These are phyloP conservation scores for Laburnicola sp. DNA, from an alignment of 2,329 filamentous ascomycete species.

Conservation along the genomic window DNA sequence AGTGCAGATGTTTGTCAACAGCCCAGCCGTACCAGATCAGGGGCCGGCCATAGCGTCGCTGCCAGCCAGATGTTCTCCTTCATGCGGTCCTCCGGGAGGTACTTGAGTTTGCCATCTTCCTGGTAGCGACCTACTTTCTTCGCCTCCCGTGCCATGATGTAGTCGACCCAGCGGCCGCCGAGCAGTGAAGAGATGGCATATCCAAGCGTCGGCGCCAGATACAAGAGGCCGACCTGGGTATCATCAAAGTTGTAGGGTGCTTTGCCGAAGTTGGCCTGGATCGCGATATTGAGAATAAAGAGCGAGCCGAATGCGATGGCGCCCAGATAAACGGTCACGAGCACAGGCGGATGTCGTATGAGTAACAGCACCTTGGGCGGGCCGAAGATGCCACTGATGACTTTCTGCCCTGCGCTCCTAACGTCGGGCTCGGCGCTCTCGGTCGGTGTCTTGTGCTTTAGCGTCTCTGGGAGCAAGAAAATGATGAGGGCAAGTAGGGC, in stretches of 20 bases:
- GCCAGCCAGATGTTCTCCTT: slow-evolving; percentile 47
- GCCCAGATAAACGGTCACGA: no score
- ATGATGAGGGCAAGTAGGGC: slow-evolving; percentile 37
- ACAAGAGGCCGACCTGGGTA: slow-evolving; percentile 43
- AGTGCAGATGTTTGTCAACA: slow-evolving; percentile 35
- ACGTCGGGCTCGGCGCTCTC: no score
- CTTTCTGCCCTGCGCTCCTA: no score
- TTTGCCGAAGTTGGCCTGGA: slow-evolving; percentile 40
- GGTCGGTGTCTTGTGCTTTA: slow-evolving; percentile 20
- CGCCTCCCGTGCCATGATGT: slow-evolving; percentile 47
- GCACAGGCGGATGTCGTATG: no score
- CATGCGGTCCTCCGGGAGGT: slow-evolving; percentile 47
- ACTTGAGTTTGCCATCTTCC: slow-evolving; percentile 39
- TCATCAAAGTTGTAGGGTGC: slow-evolving; percentile 43
- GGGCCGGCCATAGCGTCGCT: slow-evolving; percentile 41
- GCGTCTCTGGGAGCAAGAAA: slow-evolving; percentile 44
- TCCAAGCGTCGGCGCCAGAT: slow-evolving; percentile 44
- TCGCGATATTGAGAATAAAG: slow-evolving; percentile 47
- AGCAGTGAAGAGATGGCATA: slow-evolving; percentile 42
- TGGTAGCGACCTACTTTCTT: slow-evolving; percentile 43
- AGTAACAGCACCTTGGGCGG: no score
- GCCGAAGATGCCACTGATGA: no score
- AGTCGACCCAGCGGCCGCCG: slow-evolving; percentile 47
- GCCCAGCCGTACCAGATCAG: slow-evolving; percentile 47
- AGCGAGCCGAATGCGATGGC: no score